These are phyloP conservation scores for Erythrophleum ivorense DNA, from an alignment of 331 rosid species.

Conservation along the genomic window DNA sequence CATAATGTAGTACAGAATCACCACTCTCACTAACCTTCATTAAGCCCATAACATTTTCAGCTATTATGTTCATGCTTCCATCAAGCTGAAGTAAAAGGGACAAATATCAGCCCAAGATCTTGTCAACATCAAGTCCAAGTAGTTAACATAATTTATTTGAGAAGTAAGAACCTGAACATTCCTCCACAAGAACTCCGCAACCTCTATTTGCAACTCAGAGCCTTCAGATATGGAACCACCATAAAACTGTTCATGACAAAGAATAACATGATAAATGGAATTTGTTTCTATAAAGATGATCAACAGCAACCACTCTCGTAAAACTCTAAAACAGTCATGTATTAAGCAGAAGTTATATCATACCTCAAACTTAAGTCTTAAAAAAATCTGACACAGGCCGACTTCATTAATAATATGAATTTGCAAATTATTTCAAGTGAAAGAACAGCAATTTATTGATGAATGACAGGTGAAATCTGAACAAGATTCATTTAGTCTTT, in stretches of 20 bases:
- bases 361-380: not conserved
- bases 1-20: slow-evolving; percentile 74
- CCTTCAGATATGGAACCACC: slow-evolving; percentile 88
- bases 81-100: slow-evolving; percentile 64
- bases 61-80: slow-evolving; percentile 77
- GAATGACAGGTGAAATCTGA: slow-evolving; percentile 21
- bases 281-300: slow-evolving; percentile 36
- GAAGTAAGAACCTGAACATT: slow-evolving; percentile 77
- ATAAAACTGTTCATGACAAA: slow-evolving; percentile 62
- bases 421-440: slow-evolving; percentile 11
- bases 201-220: slow-evolving; percentile 92
- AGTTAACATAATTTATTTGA: slow-evolving; percentile 31
- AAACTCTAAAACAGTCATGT: slow-evolving; percentile 18
- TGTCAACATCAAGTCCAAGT: slow-evolving; percentile 33
- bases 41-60: slow-evolving; percentile 76
- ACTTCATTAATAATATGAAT: not conserved
- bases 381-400: not conserved
- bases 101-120: slow-evolving; percentile 46
- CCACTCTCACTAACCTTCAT: slow-evolving; percentile 60
- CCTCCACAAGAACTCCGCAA: slow-evolving; percentile 90
- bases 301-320: slow-evolving; percentile 12
- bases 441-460: slow-evolving; percentile 24
- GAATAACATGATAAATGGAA: slow-evolving; percentile 32
- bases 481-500: slow-evolving; percentile 26
- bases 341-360: slow-evolving; percentile 19